These are phyloP conservation scores for Mrakia frigida DNA, from an alignment of 768 basidiomycete species.

Conservation along the genomic window DNA sequence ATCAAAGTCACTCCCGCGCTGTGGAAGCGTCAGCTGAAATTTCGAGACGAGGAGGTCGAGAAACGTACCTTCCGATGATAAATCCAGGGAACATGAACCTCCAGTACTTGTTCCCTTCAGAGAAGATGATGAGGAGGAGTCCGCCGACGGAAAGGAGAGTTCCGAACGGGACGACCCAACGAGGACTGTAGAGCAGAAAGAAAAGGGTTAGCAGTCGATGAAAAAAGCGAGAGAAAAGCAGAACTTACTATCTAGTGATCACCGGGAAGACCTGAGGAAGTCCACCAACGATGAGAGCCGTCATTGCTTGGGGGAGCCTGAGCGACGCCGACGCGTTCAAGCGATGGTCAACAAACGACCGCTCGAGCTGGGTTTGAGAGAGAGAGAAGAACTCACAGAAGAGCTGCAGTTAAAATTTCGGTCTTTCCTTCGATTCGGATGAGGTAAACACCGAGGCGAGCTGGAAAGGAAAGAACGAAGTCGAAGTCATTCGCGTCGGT, in stretches of 20 bases:
- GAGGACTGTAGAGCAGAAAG: neutral
- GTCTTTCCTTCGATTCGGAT: neutral
- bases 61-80: neutral
- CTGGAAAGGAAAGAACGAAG: neutral
- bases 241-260: neutral
- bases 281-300: neutral
- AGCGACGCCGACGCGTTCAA: neutral
- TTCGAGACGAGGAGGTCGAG: no score
- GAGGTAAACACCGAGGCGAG: neutral
- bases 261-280: neutral
- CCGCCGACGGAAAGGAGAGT: neutral
- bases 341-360: no score
- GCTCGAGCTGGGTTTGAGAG: neutral
- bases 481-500: neutral
- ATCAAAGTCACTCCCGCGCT: neutral
- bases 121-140: constrained; percentile 4
- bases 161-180: constrained; percentile 2
- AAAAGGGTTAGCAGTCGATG: neutral
- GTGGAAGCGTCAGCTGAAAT: no score
- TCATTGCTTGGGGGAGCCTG: neutral
- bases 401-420: neutral
- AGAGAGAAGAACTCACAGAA: neutral
- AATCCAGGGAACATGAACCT: neutral
- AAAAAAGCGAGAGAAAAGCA: neutral
- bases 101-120: neutral